Evolutionary conservation across 768 basidiomycete genomes (phyloP).

Genomic region (Cystobasidium tubakii): DNA sequence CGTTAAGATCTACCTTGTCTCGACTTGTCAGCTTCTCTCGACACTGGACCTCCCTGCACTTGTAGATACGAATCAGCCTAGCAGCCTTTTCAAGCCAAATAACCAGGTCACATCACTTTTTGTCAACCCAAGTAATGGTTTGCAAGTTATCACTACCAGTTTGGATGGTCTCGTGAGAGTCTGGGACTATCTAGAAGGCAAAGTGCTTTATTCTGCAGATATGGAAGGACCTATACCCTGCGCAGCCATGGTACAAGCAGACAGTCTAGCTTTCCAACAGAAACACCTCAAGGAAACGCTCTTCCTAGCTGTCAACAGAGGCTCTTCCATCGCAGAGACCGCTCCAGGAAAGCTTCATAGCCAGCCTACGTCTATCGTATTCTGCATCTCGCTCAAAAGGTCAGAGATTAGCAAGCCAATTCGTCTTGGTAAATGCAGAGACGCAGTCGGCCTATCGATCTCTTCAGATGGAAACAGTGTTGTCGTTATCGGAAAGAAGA

Average conservation of each 20-base stretch:
- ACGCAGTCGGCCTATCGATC: slow-evolving; percentile 55
- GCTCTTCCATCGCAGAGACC: not conserved
- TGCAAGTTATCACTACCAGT: slow-evolving; percentile 81
- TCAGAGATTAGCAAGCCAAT: not conserved
- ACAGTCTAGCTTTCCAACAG: not conserved
- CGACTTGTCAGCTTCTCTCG: slow-evolving; percentile 71
- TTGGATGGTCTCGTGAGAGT: slow-evolving; percentile 75
- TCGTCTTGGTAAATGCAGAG: slow-evolving; percentile 21
- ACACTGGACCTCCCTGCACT: slow-evolving; percentile 61
- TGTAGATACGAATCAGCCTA: slow-evolving; percentile 23
- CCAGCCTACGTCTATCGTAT: not conserved
- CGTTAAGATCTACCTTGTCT: slow-evolving; percentile 76
- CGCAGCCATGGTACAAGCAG: slow-evolving; percentile 54
- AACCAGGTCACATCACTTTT: slow-evolving; percentile 63
- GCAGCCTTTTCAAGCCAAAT: slow-evolving; percentile 46
- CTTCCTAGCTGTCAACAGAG: slow-evolving; percentile 50
- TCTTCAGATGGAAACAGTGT: slow-evolving; percentile 74
- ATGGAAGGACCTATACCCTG: slow-evolving; percentile 65
- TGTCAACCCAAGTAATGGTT: slow-evolving; percentile 75
- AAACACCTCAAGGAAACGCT: slow-evolving; percentile 55
- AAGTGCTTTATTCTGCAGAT: slow-evolving; percentile 67
- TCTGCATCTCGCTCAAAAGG: not conserved
- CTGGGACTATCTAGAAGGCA: slow-evolving; percentile 89
- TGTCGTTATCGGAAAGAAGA: slow-evolving; percentile 67
- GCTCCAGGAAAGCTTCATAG: slow-evolving; percentile 43